Evolutionary conservation across 805 yeast species (phyloP).

Genomic region (Starmerella floris): DNA sequence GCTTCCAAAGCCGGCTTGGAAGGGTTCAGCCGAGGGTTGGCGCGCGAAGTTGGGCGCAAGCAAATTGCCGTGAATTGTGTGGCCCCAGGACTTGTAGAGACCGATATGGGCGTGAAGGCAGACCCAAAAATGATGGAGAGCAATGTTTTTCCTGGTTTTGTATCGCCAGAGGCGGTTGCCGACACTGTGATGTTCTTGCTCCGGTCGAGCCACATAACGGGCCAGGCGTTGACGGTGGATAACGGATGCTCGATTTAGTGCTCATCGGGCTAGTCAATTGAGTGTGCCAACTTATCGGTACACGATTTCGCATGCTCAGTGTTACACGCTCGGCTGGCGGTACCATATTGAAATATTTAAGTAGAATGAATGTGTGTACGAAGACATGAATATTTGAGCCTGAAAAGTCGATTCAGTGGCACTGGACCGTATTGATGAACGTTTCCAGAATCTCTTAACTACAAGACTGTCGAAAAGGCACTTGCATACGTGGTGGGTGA

Average conservation of each 20-base stretch:
- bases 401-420: too few species aligned
- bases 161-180: slow-evolving; percentile 16
- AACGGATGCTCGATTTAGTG: slow-evolving; percentile 14
- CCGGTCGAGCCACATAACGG: slow-evolving; percentile 14
- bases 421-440: too few species aligned
- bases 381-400: too few species aligned
- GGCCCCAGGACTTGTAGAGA: slow-evolving; percentile 54
- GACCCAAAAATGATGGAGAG: slow-evolving; percentile 1
- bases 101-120: slow-evolving; percentile 39
- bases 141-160: slow-evolving; percentile 14
- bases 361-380: too few species aligned
- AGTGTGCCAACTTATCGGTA: too few species aligned
- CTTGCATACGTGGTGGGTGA: too few species aligned
- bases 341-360: too few species aligned
- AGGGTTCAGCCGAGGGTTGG: slow-evolving; percentile 47
- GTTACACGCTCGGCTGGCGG: too few species aligned
- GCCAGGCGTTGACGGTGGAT: slow-evolving; percentile 15
- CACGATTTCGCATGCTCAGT: too few species aligned
- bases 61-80: slow-evolving; percentile 51
- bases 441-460: too few species aligned
- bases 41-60: slow-evolving; percentile 42
- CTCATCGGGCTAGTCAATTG: too few species aligned
- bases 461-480: too few species aligned
- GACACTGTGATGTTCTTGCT: slow-evolving; percentile 16
- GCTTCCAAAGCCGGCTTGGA: slow-evolving; percentile 60